Base-by-base conservation (phyloP, 306 rosid genomes). In the Bauhinia variegata region DNA sequence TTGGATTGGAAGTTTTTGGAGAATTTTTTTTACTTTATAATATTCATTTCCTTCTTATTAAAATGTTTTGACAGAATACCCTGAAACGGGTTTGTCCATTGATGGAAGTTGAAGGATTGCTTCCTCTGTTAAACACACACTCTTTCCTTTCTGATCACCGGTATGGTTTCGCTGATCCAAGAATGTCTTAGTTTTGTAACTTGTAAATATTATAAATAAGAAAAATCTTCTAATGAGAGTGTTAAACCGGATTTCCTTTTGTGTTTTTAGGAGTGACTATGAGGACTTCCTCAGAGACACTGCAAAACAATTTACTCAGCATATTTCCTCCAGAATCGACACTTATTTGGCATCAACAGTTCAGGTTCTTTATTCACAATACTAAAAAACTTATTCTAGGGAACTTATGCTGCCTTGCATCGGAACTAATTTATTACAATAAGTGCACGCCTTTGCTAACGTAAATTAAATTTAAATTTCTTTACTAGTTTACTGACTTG, bases 61-160 rank as follows among this genome's bases (percentile, higher is more conserved):
- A 54, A 28, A 41, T 60, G 44, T 16, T 16, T 49, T 10, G 33
- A 70, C 68, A 93, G 98, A 84, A 59, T 81, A 89, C 97, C 31
- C 74, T 93, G 64, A 89, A 75, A 77, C 84, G 39, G 68, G 83
- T 93, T 59, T 80, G 77, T 50, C 84, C 91, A n/a, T 70, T 88
- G 74, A 79, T 89, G 78, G 96, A 88, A 72, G 76, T 80, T 69
- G 88, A 83, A 49, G 88, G 83, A 79, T 75, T 87, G 54, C 54
- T 70, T 41, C 61, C 67, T 42, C 71, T 82, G 49, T 84, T 84
- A 49, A 89, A 82, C 77, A 68, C 86, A 38, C 87, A 86, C 34
- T 49, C 74, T 75, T 93, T 93, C 86, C 87, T 81, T 73, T 85
- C 96, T 50, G 98, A 93, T 76, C 93, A 89, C 70, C 85, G 96